Evolutionary conservation across 2,329 filamentous ascomycete species (phyloP).

Genomic region (Simplicillium aogashimaense): DNA sequence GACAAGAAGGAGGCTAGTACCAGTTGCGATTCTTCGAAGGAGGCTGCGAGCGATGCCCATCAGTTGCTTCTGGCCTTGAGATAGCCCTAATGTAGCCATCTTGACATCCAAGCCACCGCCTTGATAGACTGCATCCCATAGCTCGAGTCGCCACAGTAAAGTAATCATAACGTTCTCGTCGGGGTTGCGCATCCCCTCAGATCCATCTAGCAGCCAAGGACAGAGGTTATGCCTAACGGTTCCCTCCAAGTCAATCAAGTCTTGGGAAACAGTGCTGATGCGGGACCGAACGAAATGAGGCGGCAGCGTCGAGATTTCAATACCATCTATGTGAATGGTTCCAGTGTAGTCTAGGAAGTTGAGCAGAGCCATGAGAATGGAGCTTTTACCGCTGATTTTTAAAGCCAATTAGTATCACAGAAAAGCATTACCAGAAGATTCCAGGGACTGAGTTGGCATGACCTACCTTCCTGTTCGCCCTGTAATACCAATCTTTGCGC

Average conservation of each 20-base stretch:
- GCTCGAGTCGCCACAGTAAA: slow-evolving; percentile 5
- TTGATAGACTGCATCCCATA: slow-evolving; percentile 6
- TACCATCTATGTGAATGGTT: slow-evolving; percentile 30
- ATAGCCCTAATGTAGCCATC: slow-evolving; percentile 5
- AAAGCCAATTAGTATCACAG: slow-evolving; percentile 25
- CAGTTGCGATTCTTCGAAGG: slow-evolving; percentile 6
- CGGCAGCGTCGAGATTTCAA: slow-evolving; percentile 24
- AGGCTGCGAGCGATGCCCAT: slow-evolving; percentile 10
- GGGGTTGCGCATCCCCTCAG: neutral
- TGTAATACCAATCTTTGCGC: neutral
- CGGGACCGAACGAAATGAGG: slow-evolving; percentile 28
- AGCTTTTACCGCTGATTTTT: slow-evolving; percentile 24
- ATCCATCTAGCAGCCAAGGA: neutral
- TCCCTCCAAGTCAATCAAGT: slow-evolving; percentile 35
- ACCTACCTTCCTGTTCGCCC: neutral
- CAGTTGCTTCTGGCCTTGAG: slow-evolving; percentile 10
- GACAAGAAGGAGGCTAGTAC: slow-evolving; percentile 8
- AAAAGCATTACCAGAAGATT: slow-evolving; percentile 13
- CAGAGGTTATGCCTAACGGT: slow-evolving; percentile 34
- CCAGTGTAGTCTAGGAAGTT: slow-evolving; percentile 34
- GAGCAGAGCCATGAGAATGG: slow-evolving; percentile 31
- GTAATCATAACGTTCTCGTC: slow-evolving; percentile 5
- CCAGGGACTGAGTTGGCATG: slow-evolving; percentile 3
- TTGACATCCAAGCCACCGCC: slow-evolving; percentile 7
- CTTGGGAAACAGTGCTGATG: slow-evolving; percentile 39